Evolutionary conservation across 768 basidiomycete species (phyloP).

Genomic region (Macrolepiota dolichaula): DNA sequence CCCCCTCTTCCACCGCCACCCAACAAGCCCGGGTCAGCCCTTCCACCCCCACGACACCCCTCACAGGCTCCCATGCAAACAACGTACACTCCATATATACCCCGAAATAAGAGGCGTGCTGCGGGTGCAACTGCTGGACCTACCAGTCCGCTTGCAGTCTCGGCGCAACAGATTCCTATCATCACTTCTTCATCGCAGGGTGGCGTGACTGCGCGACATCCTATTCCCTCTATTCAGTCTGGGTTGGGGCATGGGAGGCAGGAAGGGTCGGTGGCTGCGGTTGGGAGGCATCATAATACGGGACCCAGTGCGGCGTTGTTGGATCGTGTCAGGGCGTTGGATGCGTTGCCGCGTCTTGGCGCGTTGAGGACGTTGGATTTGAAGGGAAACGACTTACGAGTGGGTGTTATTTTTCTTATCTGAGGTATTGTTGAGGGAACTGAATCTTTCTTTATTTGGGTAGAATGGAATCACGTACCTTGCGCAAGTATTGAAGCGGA

Average conservation of each 20-base stretch:
- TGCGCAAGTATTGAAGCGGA: constrained; percentile 93
- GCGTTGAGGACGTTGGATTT: constrained; percentile 87
- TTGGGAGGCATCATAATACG: constrained; percentile 26
- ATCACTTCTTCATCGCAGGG: constrained; percentile 64
- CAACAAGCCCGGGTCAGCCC: constrained; percentile 22
- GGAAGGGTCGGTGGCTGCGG: constrained; percentile 15
- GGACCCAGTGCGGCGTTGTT: constrained; percentile 75
- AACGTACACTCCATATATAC: constrained; percentile 10
- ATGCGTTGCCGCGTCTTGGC: constrained; percentile 81
- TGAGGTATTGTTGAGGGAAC: not conserved
- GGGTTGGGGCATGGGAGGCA: constrained; percentile 15
- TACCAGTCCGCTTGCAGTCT: constrained; percentile 41
- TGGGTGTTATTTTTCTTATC: constrained; percentile 35
- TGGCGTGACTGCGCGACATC: constrained; percentile 46
- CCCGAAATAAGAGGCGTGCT: constrained; percentile 15
- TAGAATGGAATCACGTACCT: constrained; percentile 82
- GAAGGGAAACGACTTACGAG: constrained; percentile 87
- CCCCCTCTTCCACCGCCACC: not conserved
- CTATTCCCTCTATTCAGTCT: constrained; percentile 19
- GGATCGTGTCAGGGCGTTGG: constrained; percentile 88
- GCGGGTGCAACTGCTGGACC: constrained; percentile 33
- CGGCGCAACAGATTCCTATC: constrained; percentile 51
- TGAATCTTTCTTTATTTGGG: constrained; percentile 23
- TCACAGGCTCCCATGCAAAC: constrained; percentile 30
- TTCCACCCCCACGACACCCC: constrained; percentile 66